A percentile compares a stretch with the other conserved stretches of the same genome.
Evolutionary conservation across 768 basidiomycete genomes (phyloP).

Genomic region (Suillus discolor): DNA sequence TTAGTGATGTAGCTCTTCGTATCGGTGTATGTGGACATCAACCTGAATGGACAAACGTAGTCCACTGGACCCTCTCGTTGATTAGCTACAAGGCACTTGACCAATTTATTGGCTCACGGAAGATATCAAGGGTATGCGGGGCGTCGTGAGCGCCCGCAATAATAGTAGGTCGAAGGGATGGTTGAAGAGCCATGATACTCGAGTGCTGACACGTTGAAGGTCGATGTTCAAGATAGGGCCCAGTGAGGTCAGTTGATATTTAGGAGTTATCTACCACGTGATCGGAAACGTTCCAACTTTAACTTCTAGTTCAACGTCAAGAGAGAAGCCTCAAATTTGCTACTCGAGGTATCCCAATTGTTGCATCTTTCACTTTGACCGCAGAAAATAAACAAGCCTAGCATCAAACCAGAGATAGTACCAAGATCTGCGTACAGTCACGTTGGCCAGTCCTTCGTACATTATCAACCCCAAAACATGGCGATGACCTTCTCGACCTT

Average conservation of each 20-base stretch:
- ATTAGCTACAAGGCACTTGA: background rate
- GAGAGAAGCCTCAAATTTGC: background rate
- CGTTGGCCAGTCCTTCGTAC: background rate
- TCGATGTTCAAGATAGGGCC: background rate
- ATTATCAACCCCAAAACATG: constrained; percentile 21
- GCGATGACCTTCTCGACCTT: constrained; percentile 58
- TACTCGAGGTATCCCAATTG: background rate
- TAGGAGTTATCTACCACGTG: background rate
- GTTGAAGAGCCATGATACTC: constrained; percentile 72
- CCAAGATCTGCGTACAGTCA: background rate
- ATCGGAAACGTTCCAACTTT: background rate
- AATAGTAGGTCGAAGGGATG: constrained; percentile 64
- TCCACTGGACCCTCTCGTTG: constrained; percentile 54
- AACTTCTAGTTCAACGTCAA: background rate
- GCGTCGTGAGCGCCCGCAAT: constrained; percentile 61
- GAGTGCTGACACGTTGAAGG: constrained; percentile 13
- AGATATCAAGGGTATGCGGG: constrained; percentile 81
- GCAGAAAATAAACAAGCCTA: background rate
- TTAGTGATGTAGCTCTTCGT: background rate
- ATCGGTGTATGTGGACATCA: background rate
- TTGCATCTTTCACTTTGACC: background rate
- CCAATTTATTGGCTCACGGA: constrained; percentile 48
- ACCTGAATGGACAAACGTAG: constrained; percentile 88
- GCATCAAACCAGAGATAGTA: background rate
- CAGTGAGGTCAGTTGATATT: background rate